A percentile compares a stretch with the other conserved stretches of the same genome.
Evolutionary conservation across 345 rosid species (phyloP).

Genomic region (Brassica nigra): DNA sequence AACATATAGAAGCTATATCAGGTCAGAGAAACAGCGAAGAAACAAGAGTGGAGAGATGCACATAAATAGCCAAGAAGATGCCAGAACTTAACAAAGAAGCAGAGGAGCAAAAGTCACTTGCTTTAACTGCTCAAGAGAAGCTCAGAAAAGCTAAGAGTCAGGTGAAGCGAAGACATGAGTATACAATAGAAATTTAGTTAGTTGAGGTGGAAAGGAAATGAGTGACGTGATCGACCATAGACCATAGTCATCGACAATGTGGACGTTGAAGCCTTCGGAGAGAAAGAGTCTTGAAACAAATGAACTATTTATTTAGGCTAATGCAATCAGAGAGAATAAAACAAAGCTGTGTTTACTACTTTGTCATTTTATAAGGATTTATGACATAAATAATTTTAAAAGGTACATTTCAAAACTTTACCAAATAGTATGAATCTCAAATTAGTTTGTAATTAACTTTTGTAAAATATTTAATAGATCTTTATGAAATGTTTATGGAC

Average conservation of each 20-base stretch:
- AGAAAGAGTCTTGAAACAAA: conserved; percentile 77
- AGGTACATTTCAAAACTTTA: no score
- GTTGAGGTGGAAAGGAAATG: conserved; percentile 62
- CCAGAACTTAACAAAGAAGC: conserved; percentile 66
- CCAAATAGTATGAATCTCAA: no score
- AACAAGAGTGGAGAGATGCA: conserved; percentile 64
- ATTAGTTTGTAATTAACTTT: no score
- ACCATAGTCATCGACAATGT: conserved; percentile 57
- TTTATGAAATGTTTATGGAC: no score
- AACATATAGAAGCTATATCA: no score
- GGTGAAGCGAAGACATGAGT: conserved; percentile 72
- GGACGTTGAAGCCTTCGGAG: conserved; percentile 81
- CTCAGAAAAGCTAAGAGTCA: conserved; percentile 66
- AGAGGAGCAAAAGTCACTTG: conserved; percentile 66
- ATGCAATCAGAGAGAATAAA: conserved; percentile 32
- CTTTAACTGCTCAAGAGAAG: conserved; percentile 63
- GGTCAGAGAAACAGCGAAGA: no score
- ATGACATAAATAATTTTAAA: no score
- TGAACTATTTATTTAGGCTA: conserved; percentile 75
- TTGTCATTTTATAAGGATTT: no score
- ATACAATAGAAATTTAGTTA: conserved; percentile 55
- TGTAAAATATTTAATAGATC: no score
- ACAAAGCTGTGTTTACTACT: conserved; percentile 17
- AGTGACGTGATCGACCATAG: conserved; percentile 94
- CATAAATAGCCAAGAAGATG: conserved; percentile 65